These are phyloP conservation scores for Gonapodya sp. DNA, from an alignment of 192 early-diverging fungal species.

Conservation along the genomic window DNA sequence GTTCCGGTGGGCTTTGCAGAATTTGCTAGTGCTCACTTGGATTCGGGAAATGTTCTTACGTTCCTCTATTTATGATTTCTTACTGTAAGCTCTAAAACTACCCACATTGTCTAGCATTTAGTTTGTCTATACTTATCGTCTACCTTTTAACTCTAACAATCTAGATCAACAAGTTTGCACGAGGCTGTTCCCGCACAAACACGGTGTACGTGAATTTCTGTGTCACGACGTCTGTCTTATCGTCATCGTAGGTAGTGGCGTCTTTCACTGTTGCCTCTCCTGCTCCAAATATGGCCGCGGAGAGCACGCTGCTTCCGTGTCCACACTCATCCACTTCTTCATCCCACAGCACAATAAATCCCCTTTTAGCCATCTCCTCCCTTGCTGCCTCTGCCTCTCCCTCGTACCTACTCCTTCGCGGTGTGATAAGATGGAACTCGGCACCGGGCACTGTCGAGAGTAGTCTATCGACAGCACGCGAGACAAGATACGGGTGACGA, in stretches of 20 bases:
- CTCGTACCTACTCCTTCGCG: not conserved
- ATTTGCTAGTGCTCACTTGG: too few relatives aligned
- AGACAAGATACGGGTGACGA: not conserved
- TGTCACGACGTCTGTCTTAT: not conserved
- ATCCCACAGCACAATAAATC: not conserved
- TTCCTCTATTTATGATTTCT: too few relatives aligned
- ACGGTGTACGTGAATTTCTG: not conserved
- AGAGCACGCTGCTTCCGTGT: not conserved
- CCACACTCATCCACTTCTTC: not conserved
- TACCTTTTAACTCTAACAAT: too few relatives aligned
- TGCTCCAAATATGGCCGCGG: not conserved
- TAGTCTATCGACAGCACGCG: not conserved
- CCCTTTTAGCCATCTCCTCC: not conserved
- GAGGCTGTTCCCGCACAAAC: not conserved
- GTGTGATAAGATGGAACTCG: not conserved
- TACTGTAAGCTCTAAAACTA: too few relatives aligned
- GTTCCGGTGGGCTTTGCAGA: too few relatives aligned
- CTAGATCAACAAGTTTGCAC: too few relatives aligned
- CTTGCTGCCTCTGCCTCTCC: not conserved
- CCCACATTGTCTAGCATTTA: too few relatives aligned
- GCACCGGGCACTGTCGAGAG: not conserved
- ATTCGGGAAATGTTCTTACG: too few relatives aligned
- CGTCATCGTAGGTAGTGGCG: too few relatives aligned
- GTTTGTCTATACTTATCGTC: too few relatives aligned
- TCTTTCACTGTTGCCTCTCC: not conserved